Percentiles rank a stretch among this genome's conserved stretches.
Evolutionary conservation across 2,329 filamentous ascomycete genomes (phyloP).

Genomic region (Diaporthe ilicicola): DNA sequence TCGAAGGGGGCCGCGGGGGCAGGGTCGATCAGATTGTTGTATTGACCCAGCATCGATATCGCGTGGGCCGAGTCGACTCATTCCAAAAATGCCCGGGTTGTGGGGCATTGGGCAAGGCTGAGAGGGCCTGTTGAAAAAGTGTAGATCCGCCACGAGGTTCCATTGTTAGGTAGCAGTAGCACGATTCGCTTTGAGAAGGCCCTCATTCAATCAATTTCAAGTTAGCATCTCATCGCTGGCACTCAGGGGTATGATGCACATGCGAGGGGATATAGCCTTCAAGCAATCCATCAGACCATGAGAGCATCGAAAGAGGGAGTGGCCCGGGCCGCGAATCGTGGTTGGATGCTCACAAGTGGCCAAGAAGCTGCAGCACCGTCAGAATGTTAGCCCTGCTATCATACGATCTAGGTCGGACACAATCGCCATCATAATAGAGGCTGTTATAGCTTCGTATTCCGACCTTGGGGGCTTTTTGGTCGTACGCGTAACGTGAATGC

Average conservation of each 20-base stretch:
- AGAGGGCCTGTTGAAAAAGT: background rate
- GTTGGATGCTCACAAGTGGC: background rate
- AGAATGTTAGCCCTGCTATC: background rate
- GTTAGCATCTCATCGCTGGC: background rate
- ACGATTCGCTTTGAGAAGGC: background rate
- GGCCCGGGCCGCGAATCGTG: background rate
- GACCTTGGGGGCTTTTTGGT: background rate
- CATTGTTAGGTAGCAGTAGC: background rate
- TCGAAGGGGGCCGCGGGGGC: background rate
- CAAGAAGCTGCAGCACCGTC: background rate
- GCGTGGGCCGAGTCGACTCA: background rate
- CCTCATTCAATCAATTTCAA: background rate
- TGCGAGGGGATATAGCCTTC: background rate
- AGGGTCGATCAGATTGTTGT: background rate
- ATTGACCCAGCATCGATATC: background rate
- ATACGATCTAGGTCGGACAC: background rate
- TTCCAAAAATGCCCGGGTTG: conserved; percentile 12
- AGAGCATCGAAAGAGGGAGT: background rate
- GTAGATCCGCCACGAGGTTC: conserved; percentile 13
- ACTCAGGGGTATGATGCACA: background rate
- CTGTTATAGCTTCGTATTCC: conserved; percentile 20
- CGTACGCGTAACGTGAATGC: background rate
- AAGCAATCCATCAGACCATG: background rate
- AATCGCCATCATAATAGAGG: conserved; percentile 13
- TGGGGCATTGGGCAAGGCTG: conserved; percentile 11